Evolutionary conservation across 2,329 filamentous ascomycete genomes (phyloP).

Genomic region (Aureobasidium sp.): DNA sequence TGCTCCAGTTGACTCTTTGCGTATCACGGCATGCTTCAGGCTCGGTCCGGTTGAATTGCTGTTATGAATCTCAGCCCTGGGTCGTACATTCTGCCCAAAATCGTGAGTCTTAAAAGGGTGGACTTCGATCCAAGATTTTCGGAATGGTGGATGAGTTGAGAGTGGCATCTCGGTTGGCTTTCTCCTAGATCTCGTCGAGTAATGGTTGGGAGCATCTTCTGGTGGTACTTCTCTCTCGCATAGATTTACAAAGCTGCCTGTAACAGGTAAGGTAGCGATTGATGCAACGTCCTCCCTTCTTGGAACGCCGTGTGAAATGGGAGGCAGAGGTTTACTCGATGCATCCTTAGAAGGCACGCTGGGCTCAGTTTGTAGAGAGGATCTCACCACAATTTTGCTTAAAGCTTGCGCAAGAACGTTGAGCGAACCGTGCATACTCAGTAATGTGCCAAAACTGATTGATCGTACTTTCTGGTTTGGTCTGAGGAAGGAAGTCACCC

Average conservation of each 20-base stretch:
- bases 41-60: neutral
- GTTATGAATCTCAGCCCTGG: neutral
- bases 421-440: neutral
- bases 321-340: neutral
- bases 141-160: neutral
- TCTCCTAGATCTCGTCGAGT: neutral
- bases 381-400: neutral
- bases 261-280: neutral
- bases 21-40: neutral
- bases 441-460: no score
- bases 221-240: neutral
- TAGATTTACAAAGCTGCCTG: neutral
- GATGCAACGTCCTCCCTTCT: neutral
- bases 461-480: neutral
- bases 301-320: no score
- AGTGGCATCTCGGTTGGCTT: neutral
- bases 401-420: neutral
- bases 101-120: neutral
- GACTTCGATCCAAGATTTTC: neutral
- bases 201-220: neutral
- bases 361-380: neutral
- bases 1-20: neutral
- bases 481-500: neutral
- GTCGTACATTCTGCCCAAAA: no score
- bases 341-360: neutral